Base-by-base conservation (phyloP, 1,284 basidiomycete genomes). In the Takashimella tepidaria region DNA sequence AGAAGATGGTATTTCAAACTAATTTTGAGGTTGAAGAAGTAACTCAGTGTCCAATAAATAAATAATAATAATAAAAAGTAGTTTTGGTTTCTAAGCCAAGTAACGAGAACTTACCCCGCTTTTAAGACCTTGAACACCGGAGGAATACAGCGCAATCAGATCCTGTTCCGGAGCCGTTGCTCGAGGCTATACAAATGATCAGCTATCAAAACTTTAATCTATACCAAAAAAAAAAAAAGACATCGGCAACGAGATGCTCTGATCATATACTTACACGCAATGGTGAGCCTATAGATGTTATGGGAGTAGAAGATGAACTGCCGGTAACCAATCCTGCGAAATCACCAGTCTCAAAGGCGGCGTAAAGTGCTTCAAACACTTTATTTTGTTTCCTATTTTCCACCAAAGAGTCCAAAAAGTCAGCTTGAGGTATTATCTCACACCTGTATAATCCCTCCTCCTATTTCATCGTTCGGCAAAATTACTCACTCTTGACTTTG, bases 91-190 rank as follows among this genome's bases (percentile, higher is more conserved):
- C 42, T 16, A 4, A 12, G 22, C 45, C 5, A 46, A 37, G 51
- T 50, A 22, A 50, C 54, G 16, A 31, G 46, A 47, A 48, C 78
- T 25, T 57, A 88, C 88, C 71, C 88, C 84, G 60, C 81, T 81
- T 55, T 80, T 80, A 8, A 89, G 69, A 1, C 85, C 79, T 27
- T 87, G 73, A 1, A 88, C 63, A 0, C 81, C 81, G 13, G 86
- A 81, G 3, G 87, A 77, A 61, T 89, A 84, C n/a, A 92, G 73
- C 0, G 79, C 66, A 4, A 88, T 70, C 3, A 87, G 75, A 58
- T 86, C 83, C 59, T 82, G 82, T 64, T 88, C 83, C 3, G 63
- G 51, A 1, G 69, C 57, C 3, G 80, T 64, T 3, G 83, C 79
- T 16, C 75, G 68, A 1, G 66, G 61, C 85, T 87, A 55, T 5